Base-by-base conservation (phyloP, 345 rosid species). In the Mallotus nudiflorus region DNA sequence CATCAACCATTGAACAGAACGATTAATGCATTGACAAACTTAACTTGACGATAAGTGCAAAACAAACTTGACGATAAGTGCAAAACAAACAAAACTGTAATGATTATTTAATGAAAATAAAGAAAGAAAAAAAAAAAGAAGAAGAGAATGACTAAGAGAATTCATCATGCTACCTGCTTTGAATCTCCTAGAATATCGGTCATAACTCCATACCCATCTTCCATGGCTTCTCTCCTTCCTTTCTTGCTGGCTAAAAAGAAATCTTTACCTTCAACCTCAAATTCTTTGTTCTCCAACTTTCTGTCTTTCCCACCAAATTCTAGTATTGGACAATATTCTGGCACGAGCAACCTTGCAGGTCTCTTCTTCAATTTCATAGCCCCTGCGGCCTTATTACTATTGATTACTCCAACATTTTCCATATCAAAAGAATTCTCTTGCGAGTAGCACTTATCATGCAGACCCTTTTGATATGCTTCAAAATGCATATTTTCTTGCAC, bases 171-270 rank as follows among this genome's bases (percentile, higher is more conserved):
- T 71, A 81, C 89, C 84, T 83, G 80, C 62, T 74, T 82, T 15
- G 84, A 76, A 80, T 83, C 83, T 59, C 85, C 87, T 7, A 74
- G 62, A 63, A 83, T 75, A 42, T 83, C 83, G 19, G 60, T 51
- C 57, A 75, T 70, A 67, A 82, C 66, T 28, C 72, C 72, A 29
- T 82, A 82, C 0, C 80, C 79, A 71, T 86, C 89, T 69, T 86
- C 89, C 89, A 82, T 78, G 35, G 67, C 25, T 11, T 82, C 82
- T 70, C 86, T 80, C 48, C 78, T 82, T 33, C 89, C 89, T 82
- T 62, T 82, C 83, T 75, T 83, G 51, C 77, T 62, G 42, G 72
- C 82, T 78, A 86, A 29, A 64, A 22, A 75, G 69, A 73, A 86
- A 74, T 76, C 75, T 64, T 61, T 80, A 0, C 89, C 89, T 49